Percentiles rank a stretch among this genome's conserved stretches.
phyloP scores from a whole-genome alignment of 1,284 basidiomycete genomes.

The Moniliophthora roreri region DNA sequence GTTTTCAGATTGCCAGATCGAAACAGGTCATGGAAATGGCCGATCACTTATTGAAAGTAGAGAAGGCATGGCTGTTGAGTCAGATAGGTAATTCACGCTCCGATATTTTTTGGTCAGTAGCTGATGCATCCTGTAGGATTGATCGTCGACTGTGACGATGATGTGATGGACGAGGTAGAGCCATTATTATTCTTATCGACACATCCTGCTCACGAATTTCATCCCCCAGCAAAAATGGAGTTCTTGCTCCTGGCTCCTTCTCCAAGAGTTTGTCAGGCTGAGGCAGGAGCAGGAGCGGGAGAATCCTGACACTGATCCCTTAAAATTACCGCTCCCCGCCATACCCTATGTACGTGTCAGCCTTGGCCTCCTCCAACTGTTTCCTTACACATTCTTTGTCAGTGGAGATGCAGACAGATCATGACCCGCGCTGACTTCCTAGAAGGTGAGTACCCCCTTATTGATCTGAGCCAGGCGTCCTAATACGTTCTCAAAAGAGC shows the following conservation, averaged over 20 bases:
- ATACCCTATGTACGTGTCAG: conserved; percentile 56
- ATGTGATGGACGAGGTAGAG: conserved; percentile 79
- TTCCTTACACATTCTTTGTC: conserved; percentile 4
- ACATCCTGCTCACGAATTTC: not conserved
- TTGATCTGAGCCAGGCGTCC: conserved; percentile 7
- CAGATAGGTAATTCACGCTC: conserved; percentile 53
- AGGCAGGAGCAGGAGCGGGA: conserved; percentile 49
- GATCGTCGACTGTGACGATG: conserved; percentile 78
- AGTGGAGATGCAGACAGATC: conserved; percentile 70
- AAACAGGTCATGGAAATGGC: conserved; percentile 66
- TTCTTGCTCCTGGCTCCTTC: conserved; percentile 74
- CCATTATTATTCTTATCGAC: not conserved
- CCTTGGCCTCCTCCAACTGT: conserved; percentile 3
- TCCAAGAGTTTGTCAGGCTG: conserved; percentile 67
- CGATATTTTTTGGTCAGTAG: not conserved
- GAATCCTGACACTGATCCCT: conserved; percentile 35
- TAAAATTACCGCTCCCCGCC: conserved; percentile 52
- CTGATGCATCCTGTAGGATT: conserved; percentile 30
- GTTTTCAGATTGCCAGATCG: conserved; percentile 44
- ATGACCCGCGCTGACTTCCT: conserved; percentile 86
- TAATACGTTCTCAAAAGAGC: conserved; percentile 37
- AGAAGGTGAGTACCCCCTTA: conserved; percentile 46
- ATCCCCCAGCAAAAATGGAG: conserved; percentile 72
- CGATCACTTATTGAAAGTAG: conserved; percentile 59
- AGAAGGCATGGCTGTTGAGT: conserved; percentile 77